phyloP scores from a whole-genome alignment of 208 protist genomes.

The Leishmania guyanensis region DNA sequence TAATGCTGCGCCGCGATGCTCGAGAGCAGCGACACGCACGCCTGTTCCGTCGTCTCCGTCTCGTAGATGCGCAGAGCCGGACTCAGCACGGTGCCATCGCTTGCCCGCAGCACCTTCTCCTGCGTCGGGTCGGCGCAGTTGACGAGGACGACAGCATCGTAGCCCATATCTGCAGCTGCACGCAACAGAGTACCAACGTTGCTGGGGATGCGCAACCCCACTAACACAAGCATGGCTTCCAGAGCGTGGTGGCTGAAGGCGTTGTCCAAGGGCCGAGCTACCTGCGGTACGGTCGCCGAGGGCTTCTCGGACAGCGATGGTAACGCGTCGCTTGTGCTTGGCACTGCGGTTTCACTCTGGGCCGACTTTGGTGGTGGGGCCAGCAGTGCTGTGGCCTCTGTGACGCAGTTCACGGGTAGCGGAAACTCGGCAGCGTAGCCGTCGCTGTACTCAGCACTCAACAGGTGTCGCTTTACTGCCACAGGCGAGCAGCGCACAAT shows the following conservation, averaged over 20 bases:
- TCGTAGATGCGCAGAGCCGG: constrained; percentile 39
- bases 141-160: constrained; percentile 68
- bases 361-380: background rate
- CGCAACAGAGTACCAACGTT: constrained; percentile 79
- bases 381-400: constrained; percentile 5
- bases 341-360: background rate
- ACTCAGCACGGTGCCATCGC: constrained; percentile 68
- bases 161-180: constrained; percentile 76
- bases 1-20: constrained; percentile 59
- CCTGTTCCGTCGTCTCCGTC: constrained; percentile 27
- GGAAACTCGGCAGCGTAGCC: constrained; percentile 86
- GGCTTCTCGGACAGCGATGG: background rate
- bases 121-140: constrained; percentile 75
- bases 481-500: constrained; percentile 75
- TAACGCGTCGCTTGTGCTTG: background rate
- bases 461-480: constrained; percentile 63
- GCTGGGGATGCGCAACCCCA: constrained; percentile 84
- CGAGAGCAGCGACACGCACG: constrained; percentile 56
- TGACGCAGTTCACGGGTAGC: constrained; percentile 20
- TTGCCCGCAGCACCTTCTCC: constrained; percentile 88
- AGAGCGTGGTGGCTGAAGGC: constrained; percentile 24
- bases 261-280: constrained; percentile 3
- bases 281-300: background rate
- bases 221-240: constrained; percentile 68
- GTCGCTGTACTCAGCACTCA: constrained; percentile 80